Percentiles rank a stretch among this genome's conserved stretches.
Conservation (phyloP, 331 rosid genomes). For the Rosa hybrid region DNA sequence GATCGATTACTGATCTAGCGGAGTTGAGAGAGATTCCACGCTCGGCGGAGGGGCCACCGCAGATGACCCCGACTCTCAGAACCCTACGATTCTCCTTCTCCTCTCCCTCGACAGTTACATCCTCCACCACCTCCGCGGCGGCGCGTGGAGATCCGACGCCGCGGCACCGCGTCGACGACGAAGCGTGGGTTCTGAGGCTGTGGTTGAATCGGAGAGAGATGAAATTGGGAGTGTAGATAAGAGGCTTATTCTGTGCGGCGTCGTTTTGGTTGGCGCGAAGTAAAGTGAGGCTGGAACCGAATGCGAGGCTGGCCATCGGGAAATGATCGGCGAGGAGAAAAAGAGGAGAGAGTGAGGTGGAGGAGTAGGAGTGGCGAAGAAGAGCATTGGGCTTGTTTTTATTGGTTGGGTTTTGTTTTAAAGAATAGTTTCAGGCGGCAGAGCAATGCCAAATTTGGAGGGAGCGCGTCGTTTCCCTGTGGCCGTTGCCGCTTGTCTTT, state of each 20-base stretch:
- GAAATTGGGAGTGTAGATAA: conserved; percentile 11
- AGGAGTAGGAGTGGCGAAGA: neutral
- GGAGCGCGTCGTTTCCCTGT: neutral
- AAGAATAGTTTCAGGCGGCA: conserved; percentile 18
- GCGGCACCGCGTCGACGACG: neutral
- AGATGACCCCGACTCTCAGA: conserved; percentile 73
- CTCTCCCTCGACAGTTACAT: conserved; percentile 24
- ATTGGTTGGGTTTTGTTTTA: neutral
- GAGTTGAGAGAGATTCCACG: conserved; percentile 99
- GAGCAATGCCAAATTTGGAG: conserved; percentile 20
- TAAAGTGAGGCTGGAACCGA: conserved; percentile 21
- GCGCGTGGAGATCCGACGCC: conserved; percentile 34
- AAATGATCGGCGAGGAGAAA: conserved; percentile 1
- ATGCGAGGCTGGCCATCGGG: conserved; percentile 44
- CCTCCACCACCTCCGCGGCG: conserved; percentile 37
- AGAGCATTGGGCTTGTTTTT: neutral
- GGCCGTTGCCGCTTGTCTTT: conserved; percentile 10
- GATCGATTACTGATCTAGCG: conserved; percentile 90
- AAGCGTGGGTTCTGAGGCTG: conserved; percentile 7
- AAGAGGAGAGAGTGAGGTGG: neutral
- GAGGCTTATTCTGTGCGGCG: conserved; percentile 7
- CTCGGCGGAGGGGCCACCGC: conserved; percentile 96
- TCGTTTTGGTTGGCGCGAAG: conserved; percentile 15
- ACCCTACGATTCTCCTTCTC: conserved; percentile 31
- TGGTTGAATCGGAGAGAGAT: conserved; percentile 17